phyloP scores from a whole-genome alignment of 2,329 filamentous ascomycete genomes.

The Arthrobotrys pseudoclavata region DNA sequence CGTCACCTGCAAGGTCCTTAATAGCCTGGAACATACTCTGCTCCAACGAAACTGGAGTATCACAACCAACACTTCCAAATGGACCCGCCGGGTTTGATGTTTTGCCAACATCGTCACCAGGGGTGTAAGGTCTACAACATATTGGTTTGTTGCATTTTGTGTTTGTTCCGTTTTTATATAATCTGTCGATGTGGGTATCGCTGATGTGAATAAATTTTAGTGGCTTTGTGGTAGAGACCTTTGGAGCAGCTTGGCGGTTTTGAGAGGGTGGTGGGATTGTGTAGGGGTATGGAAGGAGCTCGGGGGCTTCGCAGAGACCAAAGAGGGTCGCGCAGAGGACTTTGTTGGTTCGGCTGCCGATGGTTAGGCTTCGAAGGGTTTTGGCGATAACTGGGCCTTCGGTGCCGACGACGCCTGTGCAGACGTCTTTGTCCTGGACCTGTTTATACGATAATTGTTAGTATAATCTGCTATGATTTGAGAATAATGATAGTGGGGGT shows the following conservation, averaged over 20 bases:
- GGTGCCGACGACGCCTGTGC: slow-evolving; percentile 40
- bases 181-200: slow-evolving; percentile 73
- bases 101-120: slow-evolving; percentile 69
- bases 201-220: slow-evolving; percentile 72
- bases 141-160: slow-evolving; percentile 73
- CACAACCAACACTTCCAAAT: slow-evolving; percentile 71
- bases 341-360: slow-evolving; percentile 51
- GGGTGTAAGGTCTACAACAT: slow-evolving; percentile 72
- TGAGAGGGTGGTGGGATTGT: slow-evolving; percentile 38
- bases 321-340: slow-evolving; percentile 48
- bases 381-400: slow-evolving; percentile 52
- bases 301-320: slow-evolving; percentile 41
- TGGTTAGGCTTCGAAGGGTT: slow-evolving; percentile 38
- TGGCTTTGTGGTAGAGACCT: slow-evolving; percentile 17
- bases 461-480: background rate
- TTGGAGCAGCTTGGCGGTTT: slow-evolving; percentile 30
- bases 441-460: background rate
- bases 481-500: background rate
- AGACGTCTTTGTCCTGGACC: slow-evolving; percentile 53
- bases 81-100: slow-evolving; percentile 70
- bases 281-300: slow-evolving; percentile 47
- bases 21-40: slow-evolving; percentile 70
- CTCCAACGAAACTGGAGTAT: slow-evolving; percentile 70
- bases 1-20: slow-evolving; percentile 65
- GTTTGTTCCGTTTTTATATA: slow-evolving; percentile 71